Conservation (phyloP, 495 filamentous ascomycete species). For the Durotheca rogersii region DNA sequence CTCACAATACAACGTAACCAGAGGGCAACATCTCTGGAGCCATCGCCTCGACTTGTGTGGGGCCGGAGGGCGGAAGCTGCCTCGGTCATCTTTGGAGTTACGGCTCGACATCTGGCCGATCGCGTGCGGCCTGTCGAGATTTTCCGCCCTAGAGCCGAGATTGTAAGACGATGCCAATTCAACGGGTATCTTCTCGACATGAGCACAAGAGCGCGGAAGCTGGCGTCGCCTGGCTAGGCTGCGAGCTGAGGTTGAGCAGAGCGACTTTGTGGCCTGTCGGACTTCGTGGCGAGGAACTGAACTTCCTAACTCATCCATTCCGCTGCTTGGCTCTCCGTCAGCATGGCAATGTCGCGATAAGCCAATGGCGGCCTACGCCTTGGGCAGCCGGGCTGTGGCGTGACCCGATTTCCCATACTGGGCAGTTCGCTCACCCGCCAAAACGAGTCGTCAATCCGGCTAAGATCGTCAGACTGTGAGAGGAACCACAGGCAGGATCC, state of each 20-base stretch:
- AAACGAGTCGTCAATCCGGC: slow-evolving; percentile 14
- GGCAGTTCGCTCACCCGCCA: slow-evolving; percentile 9
- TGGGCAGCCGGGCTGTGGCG: slow-evolving; percentile 4
- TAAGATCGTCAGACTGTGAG: slow-evolving; percentile 19
- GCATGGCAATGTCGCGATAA: slow-evolving; percentile 16
- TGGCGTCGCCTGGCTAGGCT: background rate
- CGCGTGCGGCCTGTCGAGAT: too few relatives aligned
- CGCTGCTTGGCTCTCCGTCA: slow-evolving; percentile 10
- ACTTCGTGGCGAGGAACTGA: background rate
- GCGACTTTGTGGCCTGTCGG: background rate
- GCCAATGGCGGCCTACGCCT: slow-evolving; percentile 14
- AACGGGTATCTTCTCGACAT: too few relatives aligned
- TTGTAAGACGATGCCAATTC: too few relatives aligned
- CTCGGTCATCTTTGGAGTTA: background rate
- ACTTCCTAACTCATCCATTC: slow-evolving; percentile 19
- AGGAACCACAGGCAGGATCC: background rate
- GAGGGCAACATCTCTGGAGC: background rate
- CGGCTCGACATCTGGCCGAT: too few relatives aligned
- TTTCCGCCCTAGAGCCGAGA: too few relatives aligned
- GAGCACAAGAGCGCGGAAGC: too few relatives aligned
- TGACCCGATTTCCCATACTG: slow-evolving; percentile 18
- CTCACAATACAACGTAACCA: background rate
- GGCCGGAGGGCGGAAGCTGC: slow-evolving; percentile 3
- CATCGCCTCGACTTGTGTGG: background rate
- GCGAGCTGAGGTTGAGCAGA: background rate